These are phyloP conservation scores for Populus hybrid DNA, from an alignment of 441 rosid species.

Conservation along the genomic window DNA sequence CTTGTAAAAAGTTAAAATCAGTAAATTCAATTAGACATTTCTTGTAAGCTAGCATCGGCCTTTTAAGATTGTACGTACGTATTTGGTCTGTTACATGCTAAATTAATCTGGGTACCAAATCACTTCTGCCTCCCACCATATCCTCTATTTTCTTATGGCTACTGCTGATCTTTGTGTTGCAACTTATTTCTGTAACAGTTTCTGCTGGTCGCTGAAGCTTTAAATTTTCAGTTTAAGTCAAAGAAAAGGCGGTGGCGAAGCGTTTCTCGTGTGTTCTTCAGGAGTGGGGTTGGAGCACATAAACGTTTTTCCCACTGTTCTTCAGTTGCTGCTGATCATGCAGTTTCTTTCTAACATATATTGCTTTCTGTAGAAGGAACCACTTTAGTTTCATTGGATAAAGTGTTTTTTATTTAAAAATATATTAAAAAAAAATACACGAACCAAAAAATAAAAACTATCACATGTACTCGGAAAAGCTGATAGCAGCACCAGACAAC, in stretches of 20 bases:
- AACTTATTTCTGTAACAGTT: neutral
- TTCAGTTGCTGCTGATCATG: neutral
- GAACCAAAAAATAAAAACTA: too few species aligned
- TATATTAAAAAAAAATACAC: too few species aligned
- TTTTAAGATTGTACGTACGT: neutral
- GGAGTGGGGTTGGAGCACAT: slow-evolving; percentile 32
- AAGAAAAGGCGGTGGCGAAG: slow-evolving; percentile 40
- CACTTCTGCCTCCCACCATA: neutral
- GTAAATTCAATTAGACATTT: neutral
- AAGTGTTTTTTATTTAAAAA: too few species aligned
- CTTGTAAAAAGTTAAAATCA: neutral
- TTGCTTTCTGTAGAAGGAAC: too few species aligned
- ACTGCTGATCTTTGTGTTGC: neutral
- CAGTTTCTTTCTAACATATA: too few species aligned
- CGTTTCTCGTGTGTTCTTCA: slow-evolving; percentile 22
- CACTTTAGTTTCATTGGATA: too few species aligned
- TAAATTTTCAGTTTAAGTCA: slow-evolving; percentile 30
- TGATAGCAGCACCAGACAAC: too few species aligned
- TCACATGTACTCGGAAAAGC: too few species aligned
- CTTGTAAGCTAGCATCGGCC: neutral
- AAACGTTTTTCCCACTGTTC: neutral
- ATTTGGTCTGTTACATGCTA: neutral
- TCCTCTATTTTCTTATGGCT: neutral
- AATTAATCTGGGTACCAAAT: neutral
- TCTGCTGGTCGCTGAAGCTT: slow-evolving; percentile 3